phyloP scores from a whole-genome alignment of 305 asterid species.

The Plantago lanceolata region DNA sequence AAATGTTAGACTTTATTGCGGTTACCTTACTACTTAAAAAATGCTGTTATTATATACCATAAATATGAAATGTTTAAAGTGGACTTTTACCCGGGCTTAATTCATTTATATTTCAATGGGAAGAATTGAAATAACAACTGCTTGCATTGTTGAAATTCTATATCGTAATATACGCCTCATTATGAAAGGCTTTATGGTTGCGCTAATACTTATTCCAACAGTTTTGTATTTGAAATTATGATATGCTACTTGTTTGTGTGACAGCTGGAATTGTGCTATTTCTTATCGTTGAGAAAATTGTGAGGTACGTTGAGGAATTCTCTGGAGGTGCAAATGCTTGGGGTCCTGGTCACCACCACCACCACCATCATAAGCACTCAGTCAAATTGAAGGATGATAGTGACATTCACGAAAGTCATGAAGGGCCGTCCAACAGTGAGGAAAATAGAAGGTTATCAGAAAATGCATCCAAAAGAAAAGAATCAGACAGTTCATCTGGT shows the following conservation, averaged over 20 bases:
- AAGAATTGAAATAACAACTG: no score
- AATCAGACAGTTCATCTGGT: conserved; percentile 31
- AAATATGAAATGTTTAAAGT: no score
- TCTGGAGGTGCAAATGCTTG: conserved; percentile 56
- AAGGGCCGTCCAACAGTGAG: conserved; percentile 36
- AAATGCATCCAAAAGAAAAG: conserved; percentile 30
- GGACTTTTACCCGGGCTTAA: no score
- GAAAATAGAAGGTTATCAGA: conserved; percentile 29
- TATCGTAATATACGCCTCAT: no score
- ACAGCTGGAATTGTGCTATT: conserved; percentile 90
- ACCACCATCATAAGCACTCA: conserved; percentile 57
- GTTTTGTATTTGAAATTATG: conserved; percentile 13
- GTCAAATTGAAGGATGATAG: conserved; percentile 47
- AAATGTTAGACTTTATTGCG: no score
- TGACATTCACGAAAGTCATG: conserved; percentile 39
- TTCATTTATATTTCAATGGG: no score
- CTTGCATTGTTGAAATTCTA: no score
- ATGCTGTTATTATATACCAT: no score
- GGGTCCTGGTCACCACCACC: conserved; percentile 70
- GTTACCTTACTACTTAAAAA: no score
- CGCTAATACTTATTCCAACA: not conserved
- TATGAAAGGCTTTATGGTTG: no score
- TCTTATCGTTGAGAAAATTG: conserved; percentile 87
- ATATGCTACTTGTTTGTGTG: conserved; percentile 28
- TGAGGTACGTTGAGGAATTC: conserved; percentile 81